phyloP scores from a whole-genome alignment of 2,329 filamentous ascomycete genomes.

The Calycina herbarum region DNA sequence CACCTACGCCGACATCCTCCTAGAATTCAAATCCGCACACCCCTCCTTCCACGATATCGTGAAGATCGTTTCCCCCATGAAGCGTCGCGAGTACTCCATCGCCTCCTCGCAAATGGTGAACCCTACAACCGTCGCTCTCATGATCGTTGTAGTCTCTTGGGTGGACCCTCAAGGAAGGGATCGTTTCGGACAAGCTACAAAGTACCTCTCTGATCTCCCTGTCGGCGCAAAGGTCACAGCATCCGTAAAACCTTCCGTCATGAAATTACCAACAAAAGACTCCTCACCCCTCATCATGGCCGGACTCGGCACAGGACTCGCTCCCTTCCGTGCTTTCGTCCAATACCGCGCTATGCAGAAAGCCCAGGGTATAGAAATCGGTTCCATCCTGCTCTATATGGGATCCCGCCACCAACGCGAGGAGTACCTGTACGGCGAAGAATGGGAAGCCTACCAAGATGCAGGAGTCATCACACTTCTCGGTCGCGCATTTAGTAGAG shows the following conservation, averaged over 20 bases:
- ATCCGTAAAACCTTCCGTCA: slow-evolving; percentile 95
- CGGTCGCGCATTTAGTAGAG: slow-evolving; percentile 90
- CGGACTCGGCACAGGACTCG: slow-evolving; percentile 94
- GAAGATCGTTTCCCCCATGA: slow-evolving; percentile 85
- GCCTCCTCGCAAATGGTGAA: slow-evolving; percentile 95
- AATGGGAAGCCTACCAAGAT: slow-evolving; percentile 97
- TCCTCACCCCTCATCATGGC: slow-evolving; percentile 98
- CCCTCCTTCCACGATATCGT: slow-evolving; percentile 86
- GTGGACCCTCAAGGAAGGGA: slow-evolving; percentile 83
- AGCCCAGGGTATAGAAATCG: slow-evolving; percentile 93
- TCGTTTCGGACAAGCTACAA: slow-evolving; percentile 89
- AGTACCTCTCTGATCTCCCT: slow-evolving; percentile 77
- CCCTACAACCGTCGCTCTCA: slow-evolving; percentile 83
- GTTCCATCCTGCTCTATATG: slow-evolving; percentile 91
- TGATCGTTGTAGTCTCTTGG: slow-evolving; percentile 98
- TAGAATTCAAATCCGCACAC: slow-evolving; percentile 87
- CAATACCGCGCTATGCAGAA: slow-evolving; percentile 98
- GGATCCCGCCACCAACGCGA: slow-evolving; percentile 96
- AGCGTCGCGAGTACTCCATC: slow-evolving; percentile 98
- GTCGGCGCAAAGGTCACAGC: slow-evolving; percentile 81
- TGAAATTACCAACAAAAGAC: slow-evolving; percentile 90
- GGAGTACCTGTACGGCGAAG: slow-evolving; percentile 97
- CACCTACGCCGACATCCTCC: slow-evolving; percentile 86
- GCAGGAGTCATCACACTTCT: slow-evolving; percentile 94
- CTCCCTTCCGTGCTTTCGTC: slow-evolving; percentile 98